Conservation (phyloP, 2,329 filamentous ascomycete species). For the Dactylellina cionopaga region DNA sequence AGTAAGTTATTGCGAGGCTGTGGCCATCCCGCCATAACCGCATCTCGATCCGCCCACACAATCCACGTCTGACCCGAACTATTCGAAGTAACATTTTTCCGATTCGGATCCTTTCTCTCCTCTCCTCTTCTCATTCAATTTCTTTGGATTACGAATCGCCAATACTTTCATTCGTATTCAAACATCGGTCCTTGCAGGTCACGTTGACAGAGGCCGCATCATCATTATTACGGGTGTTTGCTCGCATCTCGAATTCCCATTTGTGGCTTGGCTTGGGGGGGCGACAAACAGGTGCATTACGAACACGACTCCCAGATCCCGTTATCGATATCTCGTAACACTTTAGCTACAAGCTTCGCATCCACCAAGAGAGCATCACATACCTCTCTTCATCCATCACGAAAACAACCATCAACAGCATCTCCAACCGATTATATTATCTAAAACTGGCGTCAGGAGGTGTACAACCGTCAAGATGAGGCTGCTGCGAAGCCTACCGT, state of each 20-base stretch:
- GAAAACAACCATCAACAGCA: neutral
- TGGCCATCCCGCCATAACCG: constrained; percentile 21
- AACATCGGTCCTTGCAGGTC: constrained; percentile 6
- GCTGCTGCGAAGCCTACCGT: constrained; percentile 53
- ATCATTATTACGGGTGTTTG: constrained; percentile 14
- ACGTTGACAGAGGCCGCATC: constrained; percentile 28
- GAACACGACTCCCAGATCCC: constrained; percentile 47
- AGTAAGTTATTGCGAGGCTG: constrained; percentile 21
- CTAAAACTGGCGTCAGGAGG: constrained; percentile 38
- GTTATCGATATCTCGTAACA: constrained; percentile 39
- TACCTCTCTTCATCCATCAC: constrained; percentile 17
- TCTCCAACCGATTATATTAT: neutral
- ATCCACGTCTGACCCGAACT: constrained; percentile 8
- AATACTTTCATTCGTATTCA: constrained; percentile 9
- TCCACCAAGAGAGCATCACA: constrained; percentile 10
- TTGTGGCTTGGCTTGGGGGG: constrained; percentile 24
- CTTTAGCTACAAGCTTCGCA: neutral
- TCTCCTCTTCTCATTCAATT: neutral
- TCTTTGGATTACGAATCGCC: too few relatives aligned
- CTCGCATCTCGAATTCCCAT: constrained; percentile 39
- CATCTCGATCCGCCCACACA: constrained; percentile 48
- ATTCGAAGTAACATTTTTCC: neutral
- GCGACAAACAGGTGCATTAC: constrained; percentile 34
- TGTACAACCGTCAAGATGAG: constrained; percentile 47
- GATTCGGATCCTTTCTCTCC: constrained; percentile 11